Evolutionary conservation across 768 basidiomycete species (phyloP).

Genomic region (Russula sp.): DNA sequence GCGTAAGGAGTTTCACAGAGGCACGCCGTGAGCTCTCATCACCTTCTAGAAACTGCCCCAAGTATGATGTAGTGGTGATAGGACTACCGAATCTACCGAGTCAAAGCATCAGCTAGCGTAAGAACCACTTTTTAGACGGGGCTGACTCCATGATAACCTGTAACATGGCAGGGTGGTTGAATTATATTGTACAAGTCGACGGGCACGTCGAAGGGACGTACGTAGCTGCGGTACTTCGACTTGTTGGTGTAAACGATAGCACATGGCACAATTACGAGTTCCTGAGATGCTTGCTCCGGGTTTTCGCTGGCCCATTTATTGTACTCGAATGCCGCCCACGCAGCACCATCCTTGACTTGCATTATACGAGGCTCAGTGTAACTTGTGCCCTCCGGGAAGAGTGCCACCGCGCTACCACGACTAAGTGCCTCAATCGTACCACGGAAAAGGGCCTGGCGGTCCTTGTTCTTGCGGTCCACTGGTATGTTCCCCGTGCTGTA

Average conservation of each 20-base stretch:
- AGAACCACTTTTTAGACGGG: background rate
- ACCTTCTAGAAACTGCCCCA: constrained; percentile 68
- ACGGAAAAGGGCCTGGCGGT: constrained; percentile 80
- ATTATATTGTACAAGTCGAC: background rate
- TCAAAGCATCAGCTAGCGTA: constrained; percentile 5
- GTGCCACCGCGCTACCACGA: constrained; percentile 75
- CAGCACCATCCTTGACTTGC: constrained; percentile 89
- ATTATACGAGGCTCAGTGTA: constrained; percentile 93
- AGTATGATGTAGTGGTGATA: constrained; percentile 67
- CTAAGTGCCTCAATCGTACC: constrained; percentile 85
- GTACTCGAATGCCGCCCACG: constrained; percentile 95
- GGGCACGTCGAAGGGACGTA: constrained; percentile 36
- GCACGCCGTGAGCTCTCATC: constrained; percentile 62
- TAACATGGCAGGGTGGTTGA: background rate
- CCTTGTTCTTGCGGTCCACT: constrained; percentile 91
- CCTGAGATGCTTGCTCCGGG: constrained; percentile 34
- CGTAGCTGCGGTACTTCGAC: constrained; percentile 87
- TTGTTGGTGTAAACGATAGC: constrained; percentile 96
- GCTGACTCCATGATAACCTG: constrained; percentile 72
- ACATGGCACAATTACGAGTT: constrained; percentile 68
- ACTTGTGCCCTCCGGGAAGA: constrained; percentile 92
- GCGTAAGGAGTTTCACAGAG: constrained; percentile 85
- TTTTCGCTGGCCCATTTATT: constrained; percentile 66
- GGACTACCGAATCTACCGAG: constrained; percentile 72
- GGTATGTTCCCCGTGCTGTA: constrained; percentile 95